phyloP scores from a whole-genome alignment of 768 basidiomycete genomes.

The Fibroporia radiculosa region DNA sequence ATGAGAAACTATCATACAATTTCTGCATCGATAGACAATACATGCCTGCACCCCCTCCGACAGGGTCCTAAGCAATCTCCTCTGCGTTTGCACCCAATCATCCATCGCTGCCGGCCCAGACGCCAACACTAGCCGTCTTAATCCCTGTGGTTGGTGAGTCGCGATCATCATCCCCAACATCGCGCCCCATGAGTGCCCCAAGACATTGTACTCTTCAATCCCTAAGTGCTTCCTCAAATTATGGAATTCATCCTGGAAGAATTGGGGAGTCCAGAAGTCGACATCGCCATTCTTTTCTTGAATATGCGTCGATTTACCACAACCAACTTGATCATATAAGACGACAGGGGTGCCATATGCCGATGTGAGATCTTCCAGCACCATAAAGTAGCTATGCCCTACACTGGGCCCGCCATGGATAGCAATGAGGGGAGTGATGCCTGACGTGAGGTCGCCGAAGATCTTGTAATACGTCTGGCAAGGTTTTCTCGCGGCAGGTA shows the following conservation, averaged over 20 bases:
- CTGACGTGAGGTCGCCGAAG: slow-evolving; percentile 29
- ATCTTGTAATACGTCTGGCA: slow-evolving; percentile 35
- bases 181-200: slow-evolving; percentile 55
- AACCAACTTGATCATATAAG: slow-evolving; percentile 47
- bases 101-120: slow-evolving; percentile 36
- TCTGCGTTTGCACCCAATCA: slow-evolving; percentile 26
- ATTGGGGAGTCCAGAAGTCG: slow-evolving; percentile 36
- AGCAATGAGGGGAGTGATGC: slow-evolving; percentile 28
- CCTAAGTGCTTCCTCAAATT: slow-evolving; percentile 38
- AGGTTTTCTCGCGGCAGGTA: slow-evolving; percentile 12
- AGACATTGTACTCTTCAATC: slow-evolving; percentile 33
- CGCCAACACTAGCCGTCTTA: slow-evolving; percentile 34
- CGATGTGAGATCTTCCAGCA: slow-evolving; percentile 26
- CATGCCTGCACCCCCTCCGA: slow-evolving; percentile 25
- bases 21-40: not conserved
- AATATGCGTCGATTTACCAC: slow-evolving; percentile 36
- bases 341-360: slow-evolving; percentile 30
- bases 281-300: slow-evolving; percentile 23
- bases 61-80: slow-evolving; percentile 18
- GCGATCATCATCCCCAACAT: slow-evolving; percentile 33
- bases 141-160: slow-evolving; percentile 28
- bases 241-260: slow-evolving; percentile 48
- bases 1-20: too few species aligned
- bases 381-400: slow-evolving; percentile 33
- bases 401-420: slow-evolving; percentile 43